Base-by-base conservation (phyloP, 2,329 filamentous ascomycete species). In the Neophaeococcomyces mojaviensis region DNA sequence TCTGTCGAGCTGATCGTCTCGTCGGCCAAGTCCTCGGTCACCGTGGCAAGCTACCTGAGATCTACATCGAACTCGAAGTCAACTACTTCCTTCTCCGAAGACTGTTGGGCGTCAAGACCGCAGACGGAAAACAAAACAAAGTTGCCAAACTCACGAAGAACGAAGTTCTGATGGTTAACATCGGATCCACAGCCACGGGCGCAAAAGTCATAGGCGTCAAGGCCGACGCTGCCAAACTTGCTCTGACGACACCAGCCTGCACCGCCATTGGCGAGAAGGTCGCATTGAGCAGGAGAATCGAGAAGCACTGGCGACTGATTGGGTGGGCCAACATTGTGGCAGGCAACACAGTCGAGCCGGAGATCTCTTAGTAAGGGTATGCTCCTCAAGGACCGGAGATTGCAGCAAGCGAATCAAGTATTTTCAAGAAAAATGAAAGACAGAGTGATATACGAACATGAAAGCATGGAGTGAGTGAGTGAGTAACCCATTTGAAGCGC, bases 141-240 rank as follows among this genome's bases (percentile, higher is more conserved):
- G 92, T 98, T 57, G 88, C 89, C 60, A 98, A 98, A 76, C 77
- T 98, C 55, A 77, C 88, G 48, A 98, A 97, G 82, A 96, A 95
- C 71, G 92, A 98, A 69, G 88, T 97, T 61, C 84, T 98, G 69
- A 97, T 98, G 92, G 92, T 98, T 56, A 98, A 98, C 76, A 98
- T 98, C 64, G 92, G 92, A 52, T 95, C 88, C 31, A 97, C 90
- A 8, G 94, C 92, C 38, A 96, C 90, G 12, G 92, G 92, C 69
- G 92, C 92, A 57, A 98, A 97, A 80, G 88, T 98, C 44, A 80
- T 92, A 49, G 90, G 88, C 61, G 94, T 97, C 64, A 96, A 92
- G 79, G 89, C 90, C 62, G 92, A 98, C 78, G 90, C 89, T 48
- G 92, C 92, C 48, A 96, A 96, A 75, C 78, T 98, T 56, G 84